Percentiles rank a stretch among this genome's conserved stretches.
Conservation (phyloP, 1,284 basidiomycete species). For the Malassezia pachydermatis region DNA sequence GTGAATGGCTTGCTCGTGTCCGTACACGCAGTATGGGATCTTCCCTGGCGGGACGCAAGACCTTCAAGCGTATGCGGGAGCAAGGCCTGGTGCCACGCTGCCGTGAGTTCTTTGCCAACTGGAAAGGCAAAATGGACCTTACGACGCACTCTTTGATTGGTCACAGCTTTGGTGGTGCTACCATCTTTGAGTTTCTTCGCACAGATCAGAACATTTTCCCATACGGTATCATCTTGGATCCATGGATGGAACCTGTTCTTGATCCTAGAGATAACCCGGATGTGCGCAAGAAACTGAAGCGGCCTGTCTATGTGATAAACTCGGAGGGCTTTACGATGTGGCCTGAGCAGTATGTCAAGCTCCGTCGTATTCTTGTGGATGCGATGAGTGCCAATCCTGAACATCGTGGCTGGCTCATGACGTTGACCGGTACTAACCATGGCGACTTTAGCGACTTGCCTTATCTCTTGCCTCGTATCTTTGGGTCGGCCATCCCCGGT, state of each 20-base stretch:
- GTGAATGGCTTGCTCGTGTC: slow-evolving; percentile 24
- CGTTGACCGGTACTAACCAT: slow-evolving; percentile 33
- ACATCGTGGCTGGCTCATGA: slow-evolving; percentile 33
- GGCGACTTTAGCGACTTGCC: slow-evolving; percentile 36
- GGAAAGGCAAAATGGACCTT: slow-evolving; percentile 34
- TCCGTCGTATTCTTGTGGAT: slow-evolving; percentile 25
- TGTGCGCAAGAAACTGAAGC: slow-evolving; percentile 18
- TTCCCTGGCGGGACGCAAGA: slow-evolving; percentile 19
- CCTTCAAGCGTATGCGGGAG: slow-evolving; percentile 2
- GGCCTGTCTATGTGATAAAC: slow-evolving; percentile 33
- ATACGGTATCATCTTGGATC: slow-evolving; percentile 30
- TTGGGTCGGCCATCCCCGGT: slow-evolving; percentile 31
- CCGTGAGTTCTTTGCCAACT: slow-evolving; percentile 18
- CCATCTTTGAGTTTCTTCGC: slow-evolving; percentile 29
- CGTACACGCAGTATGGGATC: slow-evolving; percentile 29
- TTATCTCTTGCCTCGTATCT: slow-evolving; percentile 29
- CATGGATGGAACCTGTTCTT: slow-evolving; percentile 34
- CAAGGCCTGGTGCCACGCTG: background rate
- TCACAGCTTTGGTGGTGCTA: slow-evolving; percentile 46
- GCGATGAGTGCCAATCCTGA: slow-evolving; percentile 16
- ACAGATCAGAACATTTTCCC: slow-evolving; percentile 18
- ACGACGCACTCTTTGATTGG: slow-evolving; percentile 24
- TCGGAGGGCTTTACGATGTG: slow-evolving; percentile 31
- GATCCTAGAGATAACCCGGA: slow-evolving; percentile 23
- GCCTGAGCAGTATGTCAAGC: slow-evolving; percentile 27